Base-by-base conservation (phyloP, 139 green algal genomes). In the Bryopsis sp. region DNA sequence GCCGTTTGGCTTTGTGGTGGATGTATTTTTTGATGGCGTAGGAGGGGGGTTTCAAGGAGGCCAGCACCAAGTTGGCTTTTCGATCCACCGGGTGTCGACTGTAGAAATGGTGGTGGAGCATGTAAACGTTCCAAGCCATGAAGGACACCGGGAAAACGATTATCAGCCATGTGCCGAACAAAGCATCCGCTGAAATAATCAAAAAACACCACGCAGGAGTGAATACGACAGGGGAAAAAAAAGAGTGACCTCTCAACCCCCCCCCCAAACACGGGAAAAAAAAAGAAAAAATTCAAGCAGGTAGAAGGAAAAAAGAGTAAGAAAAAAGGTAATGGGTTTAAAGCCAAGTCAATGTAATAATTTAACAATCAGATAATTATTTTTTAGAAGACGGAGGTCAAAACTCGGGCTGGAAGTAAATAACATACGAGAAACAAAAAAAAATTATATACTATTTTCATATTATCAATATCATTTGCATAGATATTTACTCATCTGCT, bases 81-180 rank as follows among this genome's bases (percentile, higher is more conserved):
- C 59, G 39, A 22, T n/a, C 5, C 5, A 29, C 24, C 19, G 59
- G 32, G 5, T 26, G 59, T n/a, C 28, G 11, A 7, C 59, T 39
- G 8, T 39, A 32, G 35, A 67, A n/a, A 32, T 67, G 19, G 8
- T 26, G 5, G 28, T 31, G 43, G 7, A 67, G 8, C 59, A 67
- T 67, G 33, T 47, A 67, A 26, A 67, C 39, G 43, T 67, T 67
- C 59, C 59, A 67, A n/a, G 28, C 15, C 7, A 67, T 19, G 35
- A 67, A 67, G 8, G 15, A n/a, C 29, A 15, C 34, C 6, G 59
- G 59, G 28, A 67, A 22, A 7, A 32, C 33, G 7, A 67, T 47
- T 4, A 67, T 15, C 59, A 67, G 31, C 59, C 59, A 67, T 8
- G 59, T 67, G 7, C 28, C 59, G 5, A 67, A 26, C 7, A 67